phyloP scores from a whole-genome alignment of 305 asterid genomes.

The Nicotiana rustica region DNA sequence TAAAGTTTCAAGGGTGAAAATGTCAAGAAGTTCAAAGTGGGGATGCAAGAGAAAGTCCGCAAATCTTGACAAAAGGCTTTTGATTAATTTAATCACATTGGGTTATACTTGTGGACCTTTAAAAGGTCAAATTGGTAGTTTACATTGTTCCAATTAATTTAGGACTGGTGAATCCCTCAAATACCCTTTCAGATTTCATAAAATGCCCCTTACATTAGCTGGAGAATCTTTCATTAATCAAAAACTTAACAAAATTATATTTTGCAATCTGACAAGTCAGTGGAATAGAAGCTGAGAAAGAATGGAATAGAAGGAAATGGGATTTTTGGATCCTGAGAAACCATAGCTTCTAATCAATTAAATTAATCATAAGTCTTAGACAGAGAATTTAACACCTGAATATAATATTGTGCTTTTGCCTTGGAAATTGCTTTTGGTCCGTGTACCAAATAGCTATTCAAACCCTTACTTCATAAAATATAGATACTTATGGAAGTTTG shows the following conservation, averaged over 20 bases:
- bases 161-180: not conserved
- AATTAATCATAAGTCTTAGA: not conserved
- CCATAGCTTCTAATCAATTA: not conserved
- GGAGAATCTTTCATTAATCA: not conserved
- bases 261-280: conserved; percentile 22
- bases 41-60: not conserved
- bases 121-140: not conserved
- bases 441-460: conserved; percentile 51
- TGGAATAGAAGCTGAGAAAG: conserved; percentile 34
- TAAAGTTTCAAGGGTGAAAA: no score
- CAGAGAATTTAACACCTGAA: conserved; percentile 9
- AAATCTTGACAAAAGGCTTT: not conserved
- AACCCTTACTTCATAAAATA: conserved; percentile 34
- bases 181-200: not conserved
- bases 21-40: not conserved
- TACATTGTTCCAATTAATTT: not conserved
- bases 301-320: conserved; percentile 28
- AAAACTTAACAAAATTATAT: no score
- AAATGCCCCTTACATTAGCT: not conserved
- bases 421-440: conserved; percentile 55
- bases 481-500: conserved; percentile 38
- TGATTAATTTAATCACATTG: no score
- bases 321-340: conserved; percentile 25
- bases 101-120: not conserved
- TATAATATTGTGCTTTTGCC: conserved; percentile 37